Base-by-base conservation (phyloP, 208 protist species). In the Blechomonas ayalai region DNA sequence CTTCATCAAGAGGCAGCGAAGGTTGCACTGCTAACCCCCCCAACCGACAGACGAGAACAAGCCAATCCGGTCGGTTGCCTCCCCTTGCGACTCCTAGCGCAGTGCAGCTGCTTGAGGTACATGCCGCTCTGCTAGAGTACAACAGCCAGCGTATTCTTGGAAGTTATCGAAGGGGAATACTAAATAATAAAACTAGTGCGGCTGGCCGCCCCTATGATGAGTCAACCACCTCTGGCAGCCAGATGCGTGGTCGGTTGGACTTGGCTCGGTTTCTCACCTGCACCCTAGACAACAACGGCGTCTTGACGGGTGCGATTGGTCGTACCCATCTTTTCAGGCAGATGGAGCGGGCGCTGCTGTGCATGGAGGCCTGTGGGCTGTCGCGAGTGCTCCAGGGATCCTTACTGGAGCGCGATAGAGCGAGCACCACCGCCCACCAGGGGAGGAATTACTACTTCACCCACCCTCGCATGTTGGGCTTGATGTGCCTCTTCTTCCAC, bases 311-410 rank as follows among this genome's bases (percentile, higher is more conserved):
- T 22, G 38, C 36, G 8, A 67, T 89, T 20, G 49, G 48, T 3
- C 40, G 38, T 2, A 89, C 74, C n/a, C 67, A 73, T 34, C 52
- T 79, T 27, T 74, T 67, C 29, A 55, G 40, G 41, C 68, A 89
- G 56, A 84, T 81, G 37, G 45, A 70, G 51, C 28, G 62, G 15
- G 37, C 59, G 7, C 39, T 77, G n/a, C 19, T 73, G 40, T 68
- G 52, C 3, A 45, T 74, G 4, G 78, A 87, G 49, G 49, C 52
- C 39, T 1, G 70, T 15, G 73, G 78, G 13, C 23, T 82, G 44
- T 28, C 59, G 13, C 49, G 35, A 10, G 67, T 71, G 29, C 42
- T 87, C 29, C 27, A 43, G 7, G 73, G 73, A 7, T 27, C 45
- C 16, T 65, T 58, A 39, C 20, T 67, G 3, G 28, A 47, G 2